Evolutionary conservation across 2,329 filamentous ascomycete species (phyloP).

Genomic region (Fusarium fujikuroi): DNA sequence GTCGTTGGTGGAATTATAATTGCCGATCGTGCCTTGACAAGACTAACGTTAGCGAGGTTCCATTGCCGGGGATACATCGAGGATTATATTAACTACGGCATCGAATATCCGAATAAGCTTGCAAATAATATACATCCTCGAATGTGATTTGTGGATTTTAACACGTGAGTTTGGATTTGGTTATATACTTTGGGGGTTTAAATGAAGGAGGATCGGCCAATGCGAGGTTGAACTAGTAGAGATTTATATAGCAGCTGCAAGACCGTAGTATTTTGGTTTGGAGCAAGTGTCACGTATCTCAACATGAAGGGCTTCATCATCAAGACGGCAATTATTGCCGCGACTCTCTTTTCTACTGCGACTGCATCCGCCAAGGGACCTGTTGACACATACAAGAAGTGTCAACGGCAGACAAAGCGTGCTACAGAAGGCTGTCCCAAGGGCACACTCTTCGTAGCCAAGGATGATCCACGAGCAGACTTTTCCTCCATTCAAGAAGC

Average conservation of each 20-base stretch:
- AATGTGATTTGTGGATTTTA: constrained; percentile 23
- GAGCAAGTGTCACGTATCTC: not conserved
- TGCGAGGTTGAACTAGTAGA: not conserved
- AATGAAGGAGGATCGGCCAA: not conserved
- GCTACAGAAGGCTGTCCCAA: constrained; percentile 51
- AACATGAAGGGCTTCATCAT: constrained; percentile 12
- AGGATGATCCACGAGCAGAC: constrained; percentile 47
- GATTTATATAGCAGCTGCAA: not conserved
- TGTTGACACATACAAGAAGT: constrained; percentile 35
- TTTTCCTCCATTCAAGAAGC: constrained; percentile 55
- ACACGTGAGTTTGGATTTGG: accelerated
- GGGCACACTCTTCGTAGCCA: constrained; percentile 56
- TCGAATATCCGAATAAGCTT: not conserved
- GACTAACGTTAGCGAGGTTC: not conserved
- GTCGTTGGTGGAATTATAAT: constrained; percentile 13
- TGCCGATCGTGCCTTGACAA: constrained; percentile 1
- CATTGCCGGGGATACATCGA: not conserved
- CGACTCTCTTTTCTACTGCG: not conserved
- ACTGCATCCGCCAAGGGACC: constrained; percentile 9
- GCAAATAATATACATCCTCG: not conserved
- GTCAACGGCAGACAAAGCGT: constrained; percentile 26
- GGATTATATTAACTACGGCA: constrained; percentile 7
- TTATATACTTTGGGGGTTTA: not conserved
- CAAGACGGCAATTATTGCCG: not conserved
- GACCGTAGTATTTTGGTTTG: not conserved